Base-by-base conservation (phyloP, 805 yeast species). In the Blastobotrys terrestris region DNA sequence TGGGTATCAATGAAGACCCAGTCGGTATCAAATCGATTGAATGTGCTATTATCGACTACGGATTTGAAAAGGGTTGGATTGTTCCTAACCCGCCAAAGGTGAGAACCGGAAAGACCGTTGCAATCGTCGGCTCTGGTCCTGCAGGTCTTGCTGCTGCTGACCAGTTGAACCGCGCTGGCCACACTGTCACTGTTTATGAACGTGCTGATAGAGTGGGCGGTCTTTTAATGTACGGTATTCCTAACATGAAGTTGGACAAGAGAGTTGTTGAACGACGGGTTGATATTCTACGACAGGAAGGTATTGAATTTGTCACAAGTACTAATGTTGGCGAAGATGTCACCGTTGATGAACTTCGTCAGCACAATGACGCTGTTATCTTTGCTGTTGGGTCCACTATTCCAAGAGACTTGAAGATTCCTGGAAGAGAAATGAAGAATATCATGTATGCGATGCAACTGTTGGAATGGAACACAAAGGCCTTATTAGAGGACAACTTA, bases 221-320 rank as follows among this genome's bases (percentile, higher is more conserved):
- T 53, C 77, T 92, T 67, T 72, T 92, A 74, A 94, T 94, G 98
- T 92, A 92, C 71, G 99, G 99, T 81, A 92, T 92, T 72, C 99
- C 99, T 62, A 92, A 92, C 77, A 92, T 92, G 99, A 92, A 92
- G 76, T 78, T 92, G 63, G 99, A 92, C 72, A 92, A 92, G 77
- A 76, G 84, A 20, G 80, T 94, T 67, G 97, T 92, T 55, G 87
- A 89, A 75, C 83, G 98, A 68, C 89, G 98, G 77, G 79, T 94
- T 53, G 95, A 92, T 67, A 76, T 94, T 68, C 74, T 92, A 77
- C 86, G 78, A 31, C 96, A 88, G 45, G 97, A 92, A 70, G 99
- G 99, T 50, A 76, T 92, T 62, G 78, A 79, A 21, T 89, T 92
- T 65, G 77, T 85, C 44, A 81, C 87, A 62, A 81, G 79, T 68